Evolutionary conservation across 768 basidiomycete species (phyloP).

Genomic region (Hygrocybe coccinea): DNA sequence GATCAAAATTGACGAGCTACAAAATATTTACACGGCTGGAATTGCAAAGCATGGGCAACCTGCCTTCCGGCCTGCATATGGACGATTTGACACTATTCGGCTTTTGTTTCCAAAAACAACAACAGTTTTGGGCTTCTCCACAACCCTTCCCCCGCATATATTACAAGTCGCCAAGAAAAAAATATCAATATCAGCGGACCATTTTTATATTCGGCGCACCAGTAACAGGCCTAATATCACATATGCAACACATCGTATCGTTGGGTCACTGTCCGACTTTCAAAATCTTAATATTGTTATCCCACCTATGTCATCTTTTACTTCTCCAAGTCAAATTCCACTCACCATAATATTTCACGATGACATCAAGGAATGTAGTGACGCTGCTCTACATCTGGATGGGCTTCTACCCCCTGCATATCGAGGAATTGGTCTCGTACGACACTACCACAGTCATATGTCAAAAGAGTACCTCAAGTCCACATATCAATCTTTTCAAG

Average conservation of each 20-base stretch:
- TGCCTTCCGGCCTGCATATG: slow-evolving; percentile 25
- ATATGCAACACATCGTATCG: slow-evolving; percentile 26
- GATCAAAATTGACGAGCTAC: slow-evolving; percentile 23
- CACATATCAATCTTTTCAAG: slow-evolving; percentile 16
- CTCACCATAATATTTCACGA: slow-evolving; percentile 16
- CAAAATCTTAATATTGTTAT: slow-evolving; percentile 27
- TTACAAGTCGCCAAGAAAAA: slow-evolving; percentile 11
- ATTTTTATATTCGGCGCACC: slow-evolving; percentile 13
- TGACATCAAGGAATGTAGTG: slow-evolving; percentile 7
- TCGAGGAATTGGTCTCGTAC: slow-evolving; percentile 14
- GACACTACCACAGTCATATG: slow-evolving; percentile 27
- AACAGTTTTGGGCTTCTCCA: slow-evolving; percentile 17
- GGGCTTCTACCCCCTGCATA: slow-evolving; percentile 8
- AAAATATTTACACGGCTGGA: slow-evolving; percentile 21
- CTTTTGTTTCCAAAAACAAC: slow-evolving; percentile 7
- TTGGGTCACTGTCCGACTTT: slow-evolving; percentile 14
- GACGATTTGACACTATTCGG: slow-evolving; percentile 13
- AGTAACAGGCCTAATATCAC: slow-evolving; percentile 28
- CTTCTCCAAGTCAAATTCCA: slow-evolving; percentile 7
- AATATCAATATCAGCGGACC: slow-evolving; percentile 5
- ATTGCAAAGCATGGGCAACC: slow-evolving; percentile 15
- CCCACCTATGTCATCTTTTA: neutral
- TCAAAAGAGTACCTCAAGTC: slow-evolving; percentile 22
- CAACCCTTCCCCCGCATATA: slow-evolving; percentile 23
- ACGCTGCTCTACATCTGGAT: slow-evolving; percentile 11